Base-by-base conservation (phyloP, 352 stramenopile species). In the Globisporangium radiosum region DNA sequence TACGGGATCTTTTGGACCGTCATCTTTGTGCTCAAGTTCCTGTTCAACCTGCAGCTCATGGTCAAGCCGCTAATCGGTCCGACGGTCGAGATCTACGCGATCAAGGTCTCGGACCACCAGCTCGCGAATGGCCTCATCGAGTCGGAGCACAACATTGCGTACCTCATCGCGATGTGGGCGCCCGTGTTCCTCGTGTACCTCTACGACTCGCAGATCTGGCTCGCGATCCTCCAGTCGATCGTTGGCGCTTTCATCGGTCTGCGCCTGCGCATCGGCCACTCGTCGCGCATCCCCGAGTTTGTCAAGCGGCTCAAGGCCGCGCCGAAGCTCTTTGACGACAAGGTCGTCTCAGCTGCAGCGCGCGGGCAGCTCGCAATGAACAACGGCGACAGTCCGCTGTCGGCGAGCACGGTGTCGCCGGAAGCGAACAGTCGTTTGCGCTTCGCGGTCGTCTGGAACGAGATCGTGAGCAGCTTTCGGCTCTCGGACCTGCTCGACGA, bases 31-130 rank as follows among this genome's bases (percentile, higher is more conserved):
- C 96, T 92, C 81, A 99, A 99, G 78, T 88, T 99, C 38, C 84
- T 93, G 52, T 99, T 99, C 68, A 98, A 96, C 40, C 94, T 99
- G 64, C 77, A 97, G 56, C 97, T 99, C 60, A 97, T 99, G 78
- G 88, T 99, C 47, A 98, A 98, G 66, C 92, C 90, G 47, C 92
- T 99, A 45, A 97, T 98, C 40, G 87, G 96, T 4, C 96, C 96
- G n/a, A 97, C 92, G 5, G 81, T 99, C 55, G 78, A 99, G 72
- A 91, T 99, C 50, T 98, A 90, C 48, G 87, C 73, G 52, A 85
- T 94, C 48, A 70, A 84, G 51, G 52, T 86, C 17, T 75, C 81
- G 7, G 53, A 68, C 14, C 47, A 53, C 1, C 66, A 79, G 56
- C 62, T 76, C 2, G 67, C 71, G 58, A 82, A 89, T 61, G 74